A percentile compares a stretch with the other conserved stretches of the same genome.
These are phyloP conservation scores for Cercospora sp. DNA, from an alignment of 2,329 filamentous ascomycete species.

Conservation along the genomic window DNA sequence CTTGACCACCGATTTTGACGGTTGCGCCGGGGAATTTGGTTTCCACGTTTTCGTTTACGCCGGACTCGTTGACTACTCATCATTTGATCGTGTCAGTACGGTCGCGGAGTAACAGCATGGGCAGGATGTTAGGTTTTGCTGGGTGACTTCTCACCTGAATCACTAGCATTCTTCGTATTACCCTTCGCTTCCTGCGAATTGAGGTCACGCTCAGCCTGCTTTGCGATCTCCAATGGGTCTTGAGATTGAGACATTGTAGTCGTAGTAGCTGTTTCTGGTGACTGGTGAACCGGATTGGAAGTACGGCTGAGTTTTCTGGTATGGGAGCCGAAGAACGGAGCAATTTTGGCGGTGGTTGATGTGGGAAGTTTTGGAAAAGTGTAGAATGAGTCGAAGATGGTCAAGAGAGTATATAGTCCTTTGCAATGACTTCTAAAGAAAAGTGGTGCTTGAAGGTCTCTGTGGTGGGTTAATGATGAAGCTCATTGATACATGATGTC, in stretches of 20 bases:
- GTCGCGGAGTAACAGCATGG: too few species aligned
- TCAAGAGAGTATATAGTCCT: background rate
- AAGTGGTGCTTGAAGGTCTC: background rate
- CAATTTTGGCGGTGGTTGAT: background rate
- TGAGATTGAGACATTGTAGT: slow-evolving; percentile 50
- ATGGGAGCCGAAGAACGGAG: slow-evolving; percentile 8
- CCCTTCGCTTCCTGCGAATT: slow-evolving; percentile 46
- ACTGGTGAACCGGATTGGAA: background rate
- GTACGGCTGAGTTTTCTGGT: slow-evolving; percentile 6
- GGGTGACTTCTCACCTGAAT: slow-evolving; percentile 19
- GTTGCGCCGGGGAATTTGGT: slow-evolving; percentile 49
- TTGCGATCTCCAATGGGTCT: slow-evolving; percentile 48
- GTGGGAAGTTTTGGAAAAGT: background rate
- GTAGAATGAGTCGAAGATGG: background rate
- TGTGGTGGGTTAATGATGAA: slow-evolving; percentile 8
- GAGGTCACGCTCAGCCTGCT: slow-evolving; percentile 52
- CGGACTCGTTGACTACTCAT: slow-evolving; percentile 45
- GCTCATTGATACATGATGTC: slow-evolving; percentile 7
- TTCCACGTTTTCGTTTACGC: slow-evolving; percentile 47
- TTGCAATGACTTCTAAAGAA: background rate
- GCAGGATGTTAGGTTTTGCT: background rate
- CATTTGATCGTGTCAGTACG: too few species aligned
- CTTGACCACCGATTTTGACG: slow-evolving; percentile 49
- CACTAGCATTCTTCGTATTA: slow-evolving; percentile 23
- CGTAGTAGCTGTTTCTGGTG: slow-evolving; percentile 14